These are phyloP conservation scores for Pestalotiopsis sp. DNA, from an alignment of 2,329 filamentous ascomycete species.

Conservation along the genomic window DNA sequence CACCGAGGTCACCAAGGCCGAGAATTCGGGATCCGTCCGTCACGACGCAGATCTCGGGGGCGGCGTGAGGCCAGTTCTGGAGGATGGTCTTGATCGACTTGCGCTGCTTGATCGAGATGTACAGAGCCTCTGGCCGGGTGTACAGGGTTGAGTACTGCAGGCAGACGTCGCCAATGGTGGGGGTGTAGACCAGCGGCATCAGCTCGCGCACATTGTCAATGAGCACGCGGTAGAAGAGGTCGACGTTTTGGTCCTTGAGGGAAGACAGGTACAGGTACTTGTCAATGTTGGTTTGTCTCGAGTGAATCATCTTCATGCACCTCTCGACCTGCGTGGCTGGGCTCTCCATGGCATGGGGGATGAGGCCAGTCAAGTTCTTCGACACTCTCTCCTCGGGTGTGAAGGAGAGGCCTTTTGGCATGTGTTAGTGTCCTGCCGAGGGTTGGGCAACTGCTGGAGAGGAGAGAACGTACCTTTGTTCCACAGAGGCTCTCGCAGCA, in stretches of 20 bases:
- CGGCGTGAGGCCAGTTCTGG: constrained; percentile 86
- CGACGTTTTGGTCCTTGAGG: constrained; percentile 74
- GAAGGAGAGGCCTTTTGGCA: constrained; percentile 59
- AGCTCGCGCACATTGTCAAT: constrained; percentile 77
- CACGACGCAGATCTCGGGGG: constrained; percentile 94
- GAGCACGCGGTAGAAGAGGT: constrained; percentile 82
- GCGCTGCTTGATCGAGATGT: constrained; percentile 93
- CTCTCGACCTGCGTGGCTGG: constrained; percentile 62
- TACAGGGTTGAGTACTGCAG: constrained; percentile 95
- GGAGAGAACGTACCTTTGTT: constrained; percentile 59
- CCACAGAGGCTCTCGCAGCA: constrained; percentile 64
- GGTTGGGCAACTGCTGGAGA: constrained; percentile 1
- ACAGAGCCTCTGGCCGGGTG: constrained; percentile 91
- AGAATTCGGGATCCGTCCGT: constrained; percentile 94
- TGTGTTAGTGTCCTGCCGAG: constrained; percentile 2
- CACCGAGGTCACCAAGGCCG: constrained; percentile 90
- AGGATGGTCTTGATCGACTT: constrained; percentile 89
- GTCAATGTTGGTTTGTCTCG: constrained; percentile 72
- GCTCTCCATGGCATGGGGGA: constrained; percentile 66
- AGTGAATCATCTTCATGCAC: constrained; percentile 75
- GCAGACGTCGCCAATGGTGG: constrained; percentile 94
- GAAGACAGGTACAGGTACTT: constrained; percentile 82
- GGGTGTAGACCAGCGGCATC: constrained; percentile 85
- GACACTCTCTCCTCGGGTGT: constrained; percentile 63
- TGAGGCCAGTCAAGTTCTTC: constrained; percentile 68